Conservation (phyloP, 768 basidiomycete genomes). For the Fomitopsis pulvina region DNA sequence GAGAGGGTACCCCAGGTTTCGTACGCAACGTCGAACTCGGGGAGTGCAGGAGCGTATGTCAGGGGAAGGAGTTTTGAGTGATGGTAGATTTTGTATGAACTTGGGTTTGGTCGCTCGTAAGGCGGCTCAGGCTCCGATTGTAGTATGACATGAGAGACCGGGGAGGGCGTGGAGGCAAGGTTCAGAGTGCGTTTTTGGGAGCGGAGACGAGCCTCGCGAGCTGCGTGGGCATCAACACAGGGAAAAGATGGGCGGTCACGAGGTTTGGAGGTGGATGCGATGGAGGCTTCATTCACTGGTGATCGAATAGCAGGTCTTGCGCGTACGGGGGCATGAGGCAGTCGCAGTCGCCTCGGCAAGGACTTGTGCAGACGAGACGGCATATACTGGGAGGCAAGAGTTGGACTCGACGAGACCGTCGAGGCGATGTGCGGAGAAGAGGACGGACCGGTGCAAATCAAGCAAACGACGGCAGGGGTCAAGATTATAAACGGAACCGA, state of each 20-base stretch:
- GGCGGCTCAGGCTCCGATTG: slow-evolving; percentile 70
- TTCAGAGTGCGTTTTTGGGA: slow-evolving; percentile 22
- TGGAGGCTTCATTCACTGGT: not conserved
- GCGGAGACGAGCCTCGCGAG: slow-evolving; percentile 51
- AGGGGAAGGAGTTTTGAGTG: slow-evolving; percentile 59
- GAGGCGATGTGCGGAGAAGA: no score
- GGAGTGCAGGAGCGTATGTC: slow-evolving; percentile 48
- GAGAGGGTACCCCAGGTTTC: slow-evolving; percentile 97
- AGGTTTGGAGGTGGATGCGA: slow-evolving; percentile 3
- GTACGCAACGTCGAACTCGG: slow-evolving; percentile 84
- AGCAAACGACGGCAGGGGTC: no score
- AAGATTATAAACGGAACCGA: no score
- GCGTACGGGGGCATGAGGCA: not conserved
- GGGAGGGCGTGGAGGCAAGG: slow-evolving; percentile 13
- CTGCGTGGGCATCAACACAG: slow-evolving; percentile 79
- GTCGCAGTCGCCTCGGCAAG: not conserved
- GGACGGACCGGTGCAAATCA: no score
- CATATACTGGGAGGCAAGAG: not conserved
- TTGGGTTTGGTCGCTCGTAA: slow-evolving; percentile 73
- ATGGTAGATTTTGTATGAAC: slow-evolving; percentile 64
- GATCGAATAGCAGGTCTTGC: not conserved
- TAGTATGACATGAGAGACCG: slow-evolving; percentile 21
- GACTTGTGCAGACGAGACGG: not conserved
- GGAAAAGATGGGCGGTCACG: slow-evolving; percentile 40
- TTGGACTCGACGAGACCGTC: not conserved